phyloP scores from a whole-genome alignment of 306 rosid species.

The Nissolia schottii region DNA sequence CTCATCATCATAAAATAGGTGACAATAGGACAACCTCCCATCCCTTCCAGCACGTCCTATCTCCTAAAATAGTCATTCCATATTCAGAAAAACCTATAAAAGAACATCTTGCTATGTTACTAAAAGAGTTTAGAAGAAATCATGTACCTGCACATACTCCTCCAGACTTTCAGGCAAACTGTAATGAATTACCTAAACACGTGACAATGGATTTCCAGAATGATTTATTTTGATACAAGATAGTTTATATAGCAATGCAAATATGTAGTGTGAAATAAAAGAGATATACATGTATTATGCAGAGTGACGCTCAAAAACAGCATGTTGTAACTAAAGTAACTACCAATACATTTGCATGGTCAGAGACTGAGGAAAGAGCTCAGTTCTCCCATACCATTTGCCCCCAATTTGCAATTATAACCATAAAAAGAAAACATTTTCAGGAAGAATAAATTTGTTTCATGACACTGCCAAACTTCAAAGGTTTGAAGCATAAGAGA shows the following conservation, averaged over 20 bases:
- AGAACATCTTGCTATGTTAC: slow-evolving; percentile 1
- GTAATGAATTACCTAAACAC: slow-evolving; percentile 85
- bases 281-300: background rate
- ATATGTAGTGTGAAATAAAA: slow-evolving; percentile 4
- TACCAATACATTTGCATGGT: slow-evolving; percentile 15
- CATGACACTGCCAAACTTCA: slow-evolving; percentile 9
- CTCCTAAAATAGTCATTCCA: slow-evolving; percentile 49
- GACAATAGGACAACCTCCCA: slow-evolving; percentile 84
- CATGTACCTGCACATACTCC: slow-evolving; percentile 84
- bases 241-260: slow-evolving; percentile 11
- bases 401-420: background rate
- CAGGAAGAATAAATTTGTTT: slow-evolving; percentile 6
- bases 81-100: slow-evolving; percentile 18
- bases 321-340: background rate
- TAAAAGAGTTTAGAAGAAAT: slow-evolving; percentile 18
- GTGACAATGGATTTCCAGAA: background rate
- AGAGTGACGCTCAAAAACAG: background rate
- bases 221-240: slow-evolving; percentile 9
- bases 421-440: background rate
- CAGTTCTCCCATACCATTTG: background rate
- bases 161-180: slow-evolving; percentile 95
- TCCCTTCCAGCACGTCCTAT: slow-evolving; percentile 95
- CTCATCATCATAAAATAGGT: slow-evolving; percentile 70
- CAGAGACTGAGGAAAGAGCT: slow-evolving; percentile 8
- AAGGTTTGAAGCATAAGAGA: background rate